These are phyloP conservation scores for Neonectria faginata DNA, from an alignment of 2,329 filamentous ascomycete species.

Conservation along the genomic window DNA sequence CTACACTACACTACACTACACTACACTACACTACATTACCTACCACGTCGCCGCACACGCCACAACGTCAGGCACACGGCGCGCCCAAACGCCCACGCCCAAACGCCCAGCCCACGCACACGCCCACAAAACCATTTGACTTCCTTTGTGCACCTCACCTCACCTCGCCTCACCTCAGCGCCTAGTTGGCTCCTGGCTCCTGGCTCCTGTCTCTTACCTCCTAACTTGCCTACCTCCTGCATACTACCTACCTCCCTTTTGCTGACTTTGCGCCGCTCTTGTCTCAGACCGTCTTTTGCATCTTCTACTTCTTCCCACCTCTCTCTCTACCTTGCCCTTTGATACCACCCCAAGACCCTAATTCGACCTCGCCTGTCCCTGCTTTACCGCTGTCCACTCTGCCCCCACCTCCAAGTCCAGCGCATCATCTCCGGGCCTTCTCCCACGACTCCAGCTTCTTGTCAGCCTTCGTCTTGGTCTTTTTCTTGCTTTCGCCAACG, in stretches of 20 bases:
- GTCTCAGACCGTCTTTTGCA: slow-evolving; percentile 15
- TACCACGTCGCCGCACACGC: slow-evolving; percentile 42
- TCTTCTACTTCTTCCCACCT: slow-evolving; percentile 6
- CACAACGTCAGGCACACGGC: slow-evolving; percentile 26
- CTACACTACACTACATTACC: neutral
- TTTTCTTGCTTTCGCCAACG: slow-evolving; percentile 2
- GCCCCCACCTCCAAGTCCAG: slow-evolving; percentile 24
- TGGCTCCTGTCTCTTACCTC: too few species aligned
- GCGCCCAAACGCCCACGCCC: slow-evolving; percentile 9
- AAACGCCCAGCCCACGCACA: slow-evolving; percentile 8
- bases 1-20: too few species aligned
- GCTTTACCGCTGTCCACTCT: slow-evolving; percentile 12
- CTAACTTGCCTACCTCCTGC: neutral
- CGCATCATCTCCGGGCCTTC: slow-evolving; percentile 16
- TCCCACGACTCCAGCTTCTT: slow-evolving; percentile 21
- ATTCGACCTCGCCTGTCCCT: slow-evolving; percentile 20
- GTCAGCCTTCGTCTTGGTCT: slow-evolving; percentile 9
- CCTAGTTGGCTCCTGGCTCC: neutral
- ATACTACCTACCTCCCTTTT: neutral
- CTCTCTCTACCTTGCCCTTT: slow-evolving; percentile 6
- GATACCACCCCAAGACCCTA: slow-evolving; percentile 26
- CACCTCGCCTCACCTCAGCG: slow-evolving; percentile 2
- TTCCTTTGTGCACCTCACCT: slow-evolving; percentile 14
- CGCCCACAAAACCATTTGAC: slow-evolving; percentile 21
- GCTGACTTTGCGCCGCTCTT: slow-evolving; percentile 21